Conservation (phyloP, 1,139 yeast genomes). For the Scheffersomyces quercinus region DNA sequence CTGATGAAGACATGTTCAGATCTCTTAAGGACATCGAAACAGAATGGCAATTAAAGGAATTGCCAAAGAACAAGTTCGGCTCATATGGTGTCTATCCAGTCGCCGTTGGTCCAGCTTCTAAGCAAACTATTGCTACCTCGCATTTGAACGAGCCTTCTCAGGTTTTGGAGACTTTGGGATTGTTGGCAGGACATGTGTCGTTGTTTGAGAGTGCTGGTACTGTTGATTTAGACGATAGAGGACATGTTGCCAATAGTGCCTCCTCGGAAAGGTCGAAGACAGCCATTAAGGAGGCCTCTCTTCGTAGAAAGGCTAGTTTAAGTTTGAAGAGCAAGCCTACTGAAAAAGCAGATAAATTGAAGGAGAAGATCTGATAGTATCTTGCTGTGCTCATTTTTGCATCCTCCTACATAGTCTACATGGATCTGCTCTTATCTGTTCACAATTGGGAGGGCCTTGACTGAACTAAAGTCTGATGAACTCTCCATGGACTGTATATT, state of each 20-base stretch:
- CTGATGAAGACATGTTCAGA: conserved; percentile 96
- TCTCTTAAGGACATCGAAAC: conserved; percentile 64
- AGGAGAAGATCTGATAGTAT: neutral
- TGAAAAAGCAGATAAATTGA: neutral
- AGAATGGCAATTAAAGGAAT: conserved; percentile 39
- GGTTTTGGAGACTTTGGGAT: conserved; percentile 82
- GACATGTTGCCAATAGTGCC: conserved; percentile 56
- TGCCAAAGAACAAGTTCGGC: conserved; percentile 47
- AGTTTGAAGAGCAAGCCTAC: neutral
- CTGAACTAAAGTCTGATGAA: no score
- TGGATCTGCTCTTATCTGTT: no score
- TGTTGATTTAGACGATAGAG: conserved; percentile 72
- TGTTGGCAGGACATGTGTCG: conserved; percentile 73
- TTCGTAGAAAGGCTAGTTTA: conserved; percentile 15
- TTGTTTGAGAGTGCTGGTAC: conserved; percentile 76
- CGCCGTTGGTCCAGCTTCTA: conserved; percentile 93
- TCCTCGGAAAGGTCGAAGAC: conserved; percentile 43
- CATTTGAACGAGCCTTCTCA: conserved; percentile 85
- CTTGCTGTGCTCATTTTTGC: no score
- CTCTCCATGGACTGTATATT: no score
- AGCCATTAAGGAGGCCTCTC: conserved; percentile 38
- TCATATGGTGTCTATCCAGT: conserved; percentile 78
- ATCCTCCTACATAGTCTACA: no score
- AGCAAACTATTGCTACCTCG: conserved; percentile 83
- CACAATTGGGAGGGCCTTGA: no score